Conservation (phyloP, 2,329 filamentous ascomycete species). For the Hymenoscyphus linearis region DNA sequence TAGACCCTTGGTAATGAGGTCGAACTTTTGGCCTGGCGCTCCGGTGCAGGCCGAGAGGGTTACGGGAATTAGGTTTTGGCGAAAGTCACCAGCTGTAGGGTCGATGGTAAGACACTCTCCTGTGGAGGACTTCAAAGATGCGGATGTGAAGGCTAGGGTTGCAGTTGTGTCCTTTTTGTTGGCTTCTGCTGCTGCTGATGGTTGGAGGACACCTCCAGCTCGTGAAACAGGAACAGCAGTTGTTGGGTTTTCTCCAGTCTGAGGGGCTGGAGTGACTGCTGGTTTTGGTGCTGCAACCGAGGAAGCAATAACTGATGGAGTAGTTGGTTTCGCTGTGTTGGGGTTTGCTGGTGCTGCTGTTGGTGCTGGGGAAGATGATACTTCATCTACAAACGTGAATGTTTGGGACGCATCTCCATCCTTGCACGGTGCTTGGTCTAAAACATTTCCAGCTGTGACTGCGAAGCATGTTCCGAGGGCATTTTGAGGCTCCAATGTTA, state of each 20-base stretch:
- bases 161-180: conserved; percentile 38
- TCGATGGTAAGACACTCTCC: conserved; percentile 41
- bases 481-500: conserved; percentile 43
- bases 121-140: conserved; percentile 38
- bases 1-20: conserved; percentile 42
- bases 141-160: conserved; percentile 36
- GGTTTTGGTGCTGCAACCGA: conserved; percentile 1
- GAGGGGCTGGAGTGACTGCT: conserved; percentile 2
- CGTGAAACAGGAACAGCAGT: conserved; percentile 44
- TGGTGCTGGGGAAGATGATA: conserved; percentile 4
- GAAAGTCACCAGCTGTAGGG: conserved; percentile 41
- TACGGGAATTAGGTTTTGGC: conserved; percentile 41
- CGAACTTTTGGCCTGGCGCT: conserved; percentile 38
- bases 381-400: conserved; percentile 34
- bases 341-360: conserved; percentile 2
- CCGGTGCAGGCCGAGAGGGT: conserved; percentile 37
- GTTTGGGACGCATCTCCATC: conserved; percentile 37
- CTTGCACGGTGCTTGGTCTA: conserved; percentile 42
- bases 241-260: conserved; percentile 33
- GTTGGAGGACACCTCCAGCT: conserved; percentile 44
- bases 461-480: conserved; percentile 42
- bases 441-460: conserved; percentile 36
- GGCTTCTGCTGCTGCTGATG: conserved; percentile 44
- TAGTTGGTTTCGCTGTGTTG: conserved; percentile 4
- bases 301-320: conserved; percentile 5